Evolutionary conservation across 306 rosid species (phyloP), one percentile per base, ranked within the genome.

Genomic region (Citrullus colocynthis): DNA sequence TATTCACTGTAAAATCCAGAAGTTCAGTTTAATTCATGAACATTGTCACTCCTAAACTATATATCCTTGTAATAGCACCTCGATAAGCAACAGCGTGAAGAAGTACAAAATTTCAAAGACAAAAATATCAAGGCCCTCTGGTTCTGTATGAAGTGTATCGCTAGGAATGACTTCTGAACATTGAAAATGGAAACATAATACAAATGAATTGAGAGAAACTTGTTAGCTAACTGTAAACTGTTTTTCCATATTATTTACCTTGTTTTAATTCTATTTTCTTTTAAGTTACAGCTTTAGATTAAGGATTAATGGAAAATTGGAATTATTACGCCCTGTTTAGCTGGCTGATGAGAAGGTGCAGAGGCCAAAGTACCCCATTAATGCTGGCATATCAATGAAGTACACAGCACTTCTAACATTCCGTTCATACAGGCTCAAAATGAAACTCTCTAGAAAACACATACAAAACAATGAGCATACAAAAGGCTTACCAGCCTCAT

Each of bases 401-500:
- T 36, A 36, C 39, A 36, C 39, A 36, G 6, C 6, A 36, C 39
- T 67, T 20, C 74, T 48, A 48, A 48, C 16, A 48, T 12, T 48
- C 17, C 17, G 16, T 48, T 13, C 54, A 70, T 39, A 30, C 49
- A 39, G 41, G 24, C 16, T 56, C 30, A 78, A 77, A 83, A 61
- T 52, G 12, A 32, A 32, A 32, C 49, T 20, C 11, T 28, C 54
- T 80, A 66, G 77, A 59, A 75, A 71, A 48, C 39, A 77, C 39
- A 36, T 4, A 36, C 39, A 37, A 77, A 37, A 44, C 58, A 39
- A 17, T 34, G 2, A 74, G 18, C 49, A 45, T 41, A 9, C 4
- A 76, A 76, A 82, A 61, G 75, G 74, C 81, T 34, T 58, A 95
- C 98, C 98, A 79, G 91, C 74, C 67, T 90, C 96, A 82, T 86